Evolutionary conservation across 345 rosid genomes (phyloP).

Genomic region (Populus tremula): DNA sequence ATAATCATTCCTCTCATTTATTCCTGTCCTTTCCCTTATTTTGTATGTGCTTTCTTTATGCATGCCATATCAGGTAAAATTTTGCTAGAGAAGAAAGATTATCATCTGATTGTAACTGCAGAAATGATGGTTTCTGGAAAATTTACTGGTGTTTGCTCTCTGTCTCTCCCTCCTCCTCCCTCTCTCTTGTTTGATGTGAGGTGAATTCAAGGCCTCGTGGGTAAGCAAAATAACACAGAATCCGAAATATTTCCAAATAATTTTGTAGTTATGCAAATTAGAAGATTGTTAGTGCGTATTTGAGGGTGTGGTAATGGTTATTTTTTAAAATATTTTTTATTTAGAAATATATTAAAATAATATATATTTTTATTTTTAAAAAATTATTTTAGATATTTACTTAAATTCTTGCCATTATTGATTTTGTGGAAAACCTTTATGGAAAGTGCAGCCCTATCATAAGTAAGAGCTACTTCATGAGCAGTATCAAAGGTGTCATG

Average conservation of each 20-base stretch:
- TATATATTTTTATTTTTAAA: too few species aligned
- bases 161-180: too few species aligned
- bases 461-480: constrained; percentile 95
- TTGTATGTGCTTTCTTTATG: not conserved
- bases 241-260: too few species aligned
- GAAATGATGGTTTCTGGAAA: not conserved
- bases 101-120: not conserved
- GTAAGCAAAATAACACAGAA: too few species aligned
- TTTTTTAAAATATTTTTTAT: too few species aligned
- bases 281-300: not conserved
- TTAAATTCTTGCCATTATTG: not conserved
- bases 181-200: too few species aligned
- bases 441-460: constrained; percentile 93
- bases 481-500: constrained; percentile 97
- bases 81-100: not conserved
- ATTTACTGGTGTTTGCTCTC: not conserved
- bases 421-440: not conserved
- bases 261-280: not conserved
- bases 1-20: constrained; percentile 9
- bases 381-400: too few species aligned
- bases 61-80: not conserved
- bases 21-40: not conserved
- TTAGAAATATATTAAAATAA: too few species aligned
- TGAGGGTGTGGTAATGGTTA: too few species aligned
- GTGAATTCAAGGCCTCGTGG: too few species aligned